Evolutionary conservation across 257 asterid genomes (phyloP), one percentile per base, ranked within the genome.

Genomic region (Schizonepeta tenuifolia): DNA sequence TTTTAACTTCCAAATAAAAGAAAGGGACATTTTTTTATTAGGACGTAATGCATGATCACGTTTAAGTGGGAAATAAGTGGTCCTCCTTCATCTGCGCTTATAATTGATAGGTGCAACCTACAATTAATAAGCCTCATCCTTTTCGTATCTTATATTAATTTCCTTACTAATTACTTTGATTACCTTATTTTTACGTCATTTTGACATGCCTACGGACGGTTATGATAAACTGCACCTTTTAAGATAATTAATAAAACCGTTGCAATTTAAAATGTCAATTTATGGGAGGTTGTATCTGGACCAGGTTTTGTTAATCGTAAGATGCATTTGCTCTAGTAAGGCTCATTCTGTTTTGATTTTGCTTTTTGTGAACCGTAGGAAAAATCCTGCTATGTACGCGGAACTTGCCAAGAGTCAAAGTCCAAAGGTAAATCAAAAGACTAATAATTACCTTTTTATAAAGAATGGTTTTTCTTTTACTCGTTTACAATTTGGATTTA

Each of bases 361-460:
- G 0, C 28, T 28, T 9, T 31, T n/a, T 61, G 4, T 10, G 3
- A 38, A 18, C 4, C 2, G 4, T 40, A 84, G 89, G 78, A 84
- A 79, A 73, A 62, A 82, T 14, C 76, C 89, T 36, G 78, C 13
- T 1, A 43, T 77, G 77, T 84, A 77, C 44, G 75, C 60, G 4
- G 78, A 74, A 56, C 86, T 84, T 17, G 77, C 84, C 35, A 72
- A 44, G 5, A 76, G 77, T 51, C 89, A 84, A 69, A 84, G 80
- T 58, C 89, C 89, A 46, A 84, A 84, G 86, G 89, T 84, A 77
- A 46, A 43, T 13, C 13, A 61, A 9, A 35, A 18, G 20, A 26
- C 9, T 2, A 24, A 24, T 1, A 2, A 24, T 24, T 24, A 24
- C 26, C n/a, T n/a, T n/a, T n/a, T n/a, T 24, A 24, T 46, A 14